Percentiles rank a stretch among this genome's conserved stretches.
Conservation (phyloP, 1,139 yeast species). For the Debaryomycetaceae sp. region DNA sequence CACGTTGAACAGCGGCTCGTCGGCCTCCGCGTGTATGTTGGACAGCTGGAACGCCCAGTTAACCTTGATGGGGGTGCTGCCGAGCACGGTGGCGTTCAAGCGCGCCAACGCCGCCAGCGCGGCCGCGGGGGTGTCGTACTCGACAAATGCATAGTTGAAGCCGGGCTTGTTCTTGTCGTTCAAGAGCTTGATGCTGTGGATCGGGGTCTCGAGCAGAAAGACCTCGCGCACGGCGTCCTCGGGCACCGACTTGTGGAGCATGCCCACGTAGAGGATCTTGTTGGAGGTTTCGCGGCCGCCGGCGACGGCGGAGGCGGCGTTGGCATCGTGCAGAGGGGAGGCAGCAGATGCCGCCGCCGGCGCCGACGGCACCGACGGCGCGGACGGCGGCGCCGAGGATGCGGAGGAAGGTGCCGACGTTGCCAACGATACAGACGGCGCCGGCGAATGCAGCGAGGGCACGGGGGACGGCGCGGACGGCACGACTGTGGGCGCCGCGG, state of each 20-base stretch:
- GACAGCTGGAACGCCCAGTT: conserved; percentile 82
- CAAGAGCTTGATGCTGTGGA: conserved; percentile 63
- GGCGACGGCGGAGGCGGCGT: conserved; percentile 49
- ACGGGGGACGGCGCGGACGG: not conserved
- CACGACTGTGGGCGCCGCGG: not conserved
- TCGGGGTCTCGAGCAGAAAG: conserved; percentile 17
- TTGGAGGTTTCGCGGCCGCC: conserved; percentile 65
- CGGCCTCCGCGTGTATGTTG: conserved; percentile 46
- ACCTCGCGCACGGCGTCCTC: conserved; percentile 5
- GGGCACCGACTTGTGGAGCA: conserved; percentile 45
- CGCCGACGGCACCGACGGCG: not conserved
- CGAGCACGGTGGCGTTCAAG: conserved; percentile 53
- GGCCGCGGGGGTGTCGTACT: conserved; percentile 53
- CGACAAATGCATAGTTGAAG: conserved; percentile 80
- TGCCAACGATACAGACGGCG: no score
- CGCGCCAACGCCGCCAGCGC: conserved; percentile 63
- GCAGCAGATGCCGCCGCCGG: not conserved
- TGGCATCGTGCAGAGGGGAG: conserved; percentile 35
- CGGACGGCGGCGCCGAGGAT: not conserved
- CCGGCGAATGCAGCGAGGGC: not conserved
- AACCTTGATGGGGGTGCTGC: conserved; percentile 54
- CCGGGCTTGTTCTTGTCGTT: conserved; percentile 73
- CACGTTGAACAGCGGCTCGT: conserved; percentile 56
- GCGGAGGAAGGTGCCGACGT: not conserved
- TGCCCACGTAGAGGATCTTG: conserved; percentile 73